Evolutionary conservation across 768 basidiomycete species (phyloP), one percentile per base, ranked within the genome.

Genomic region (Boletus insuetus): DNA sequence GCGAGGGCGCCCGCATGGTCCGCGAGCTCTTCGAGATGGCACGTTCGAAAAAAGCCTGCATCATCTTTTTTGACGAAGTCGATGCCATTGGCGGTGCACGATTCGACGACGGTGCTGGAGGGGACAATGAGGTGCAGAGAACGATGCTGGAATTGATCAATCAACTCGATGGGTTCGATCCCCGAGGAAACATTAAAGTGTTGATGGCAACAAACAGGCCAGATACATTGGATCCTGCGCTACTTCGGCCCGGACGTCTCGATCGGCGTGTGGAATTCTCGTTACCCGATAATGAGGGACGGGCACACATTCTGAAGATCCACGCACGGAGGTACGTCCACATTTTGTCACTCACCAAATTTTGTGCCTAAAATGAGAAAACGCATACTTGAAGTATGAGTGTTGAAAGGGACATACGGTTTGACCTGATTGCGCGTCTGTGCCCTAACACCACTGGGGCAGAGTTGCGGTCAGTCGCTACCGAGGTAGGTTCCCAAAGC

Each of bases 141-240:
- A 99, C 97, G 12, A 99, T 99, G 97, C 77, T 99, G 77, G 97
- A 99, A 74, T 76, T 98, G 65, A 98, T 99, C 67, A 98, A 98
- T 70, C 97, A 99, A 73, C 76, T 99, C 70, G 95, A 99, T 65
- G 97, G 97, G 32, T 99, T 99, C 74, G 97, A 98, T 73, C 89
- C 96, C 8, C 77, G 97, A 76, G 97, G 97, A n/a, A 98, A 98
- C 69, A 98, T 99, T 75, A 99, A 99, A 73, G 96, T 99, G 20
- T 80, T 99, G 54, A 99, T 99, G 97, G 97, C 97, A 31, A 98
- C 97, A 8, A 98, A 99, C 77, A 96, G 96, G 73, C 97, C 97
- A 19, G 97, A 99, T 72, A 98, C 97, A 1, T 82, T 99, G 44
- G 97, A 99, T 73, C 97, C 97, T 55, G 97, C 97, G 7, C 78